Evolutionary conservation across 768 basidiomycete species (phyloP), one percentile per base, ranked within the genome.

Genomic region (Collybia sp.): DNA sequence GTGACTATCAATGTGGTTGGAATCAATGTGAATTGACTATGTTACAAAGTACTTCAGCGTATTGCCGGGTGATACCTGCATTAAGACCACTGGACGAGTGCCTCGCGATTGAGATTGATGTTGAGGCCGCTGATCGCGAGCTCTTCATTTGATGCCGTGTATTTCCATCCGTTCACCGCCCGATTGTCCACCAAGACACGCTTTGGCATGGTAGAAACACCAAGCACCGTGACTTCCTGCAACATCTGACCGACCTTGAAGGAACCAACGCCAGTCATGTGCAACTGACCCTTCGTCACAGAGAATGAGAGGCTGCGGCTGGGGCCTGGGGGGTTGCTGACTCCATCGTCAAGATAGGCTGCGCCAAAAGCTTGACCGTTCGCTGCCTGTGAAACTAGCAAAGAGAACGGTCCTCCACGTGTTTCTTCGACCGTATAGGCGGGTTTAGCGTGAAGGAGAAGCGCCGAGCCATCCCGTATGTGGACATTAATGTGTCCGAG

Each of bases 401-500:
- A 67, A 9, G 76, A 69, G 60, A 77, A 88, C 0, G 83, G 79
- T 0, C 77, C 76, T 36, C 74, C 62, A 3, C 75, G 72, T 0
- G 86, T 88, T 58, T 85, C 84, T 44, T 75, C 71, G 51, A 79
- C 73, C 1, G 85, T 90, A 60, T 88, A 87, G 1, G 63, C 80
- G 8, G 87, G 83, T 43, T 70, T 49, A 9, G 75, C 64, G 56
- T 89, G 79, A 34, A 87, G 59, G 15, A 89, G 73, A 10, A 90
- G 59, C 25, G 79, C 79, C 13, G 83, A 72, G 18, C 81, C 79
- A 46, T 82, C 79, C n/a, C 87, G 78, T 47, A 90, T 61, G 57
- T 88, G 85, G 18, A 88, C 81, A 48, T 83, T 83, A 62, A 90
- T 88, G 56, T 87, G 81, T 13, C 81, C 73, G 2, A 90, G 76